A percentile compares a stretch with the other conserved stretches of the same genome.
Evolutionary conservation across 768 basidiomycete species (phyloP).

Genomic region (Dacryopinax spathularia): DNA sequence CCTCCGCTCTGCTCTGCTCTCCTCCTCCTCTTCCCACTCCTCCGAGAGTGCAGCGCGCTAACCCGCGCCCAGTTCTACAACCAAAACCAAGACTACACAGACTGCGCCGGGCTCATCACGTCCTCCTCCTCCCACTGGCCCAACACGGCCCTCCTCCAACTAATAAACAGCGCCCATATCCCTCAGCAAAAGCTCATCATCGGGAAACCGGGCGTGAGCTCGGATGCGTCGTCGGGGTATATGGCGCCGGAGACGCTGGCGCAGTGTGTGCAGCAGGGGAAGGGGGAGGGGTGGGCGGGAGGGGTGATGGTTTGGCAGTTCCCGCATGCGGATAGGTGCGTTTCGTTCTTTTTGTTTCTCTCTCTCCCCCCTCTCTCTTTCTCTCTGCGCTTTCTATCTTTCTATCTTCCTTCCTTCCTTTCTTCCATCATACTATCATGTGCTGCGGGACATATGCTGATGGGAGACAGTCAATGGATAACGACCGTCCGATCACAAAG

Average conservation of each 20-base stretch:
- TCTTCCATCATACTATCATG: not conserved
- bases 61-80: slow-evolving; percentile 7
- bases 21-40: too few species aligned
- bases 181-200: slow-evolving; percentile 27
- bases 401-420: too few species aligned
- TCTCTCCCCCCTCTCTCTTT: too few species aligned
- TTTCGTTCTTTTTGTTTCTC: too few species aligned
- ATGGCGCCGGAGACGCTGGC: slow-evolving; percentile 19
- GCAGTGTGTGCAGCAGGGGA: slow-evolving; percentile 21
- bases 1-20: too few species aligned
- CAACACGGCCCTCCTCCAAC: slow-evolving; percentile 23
- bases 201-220: slow-evolving; percentile 23
- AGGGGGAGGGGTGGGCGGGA: slow-evolving; percentile 24
- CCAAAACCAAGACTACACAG: slow-evolving; percentile 8
- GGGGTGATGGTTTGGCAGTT: slow-evolving; percentile 23
- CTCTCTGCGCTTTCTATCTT: too few species aligned
- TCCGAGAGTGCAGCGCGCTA: too few species aligned
- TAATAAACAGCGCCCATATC: slow-evolving; percentile 20
- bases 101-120: slow-evolving; percentile 15
- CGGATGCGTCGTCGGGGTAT: slow-evolving; percentile 24
- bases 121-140: slow-evolving; percentile 21
- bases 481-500: slow-evolving; percentile 8
- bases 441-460: slow-evolving; percentile 6
- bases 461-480: slow-evolving; percentile 11
- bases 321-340: not conserved